Evolutionary conservation across 2,329 filamentous ascomycete genomes (phyloP), one percentile per base, ranked within the genome.

Genomic region (Sporothrix mexicana): DNA sequence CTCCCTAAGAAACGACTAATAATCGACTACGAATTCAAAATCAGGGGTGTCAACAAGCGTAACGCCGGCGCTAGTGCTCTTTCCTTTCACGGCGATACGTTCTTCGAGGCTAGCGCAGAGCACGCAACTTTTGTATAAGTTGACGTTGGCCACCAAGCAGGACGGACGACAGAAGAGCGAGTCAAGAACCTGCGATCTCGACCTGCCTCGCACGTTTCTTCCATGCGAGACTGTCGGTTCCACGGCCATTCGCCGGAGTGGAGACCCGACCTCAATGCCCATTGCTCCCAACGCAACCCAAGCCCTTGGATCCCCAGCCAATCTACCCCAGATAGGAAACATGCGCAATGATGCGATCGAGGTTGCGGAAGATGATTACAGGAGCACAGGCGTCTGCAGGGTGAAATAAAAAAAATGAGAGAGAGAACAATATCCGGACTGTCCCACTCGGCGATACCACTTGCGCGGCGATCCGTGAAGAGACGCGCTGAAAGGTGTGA

Each of bases 81-180:
- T 36, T 36, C 30, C 30, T 36, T 5, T 36, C 3, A 7, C 59
- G 59, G 59, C 59, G 59, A 43, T 62, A 36, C 57, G 17, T 41
- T n/a, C 41, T 41, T 10, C 7, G 30, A 36, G 20, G 55, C n/a
- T 70, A 70, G 69, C 69, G 69, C 20, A 23, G 15, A 70, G 55
- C 69, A 70, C 69, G 69, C 55, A 43, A 70, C 69, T 23, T 47
- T 61, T 61, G 43, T 47, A 59, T 59, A 70, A 70, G 53, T 70
- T 70, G 68, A 70, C 59, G 59, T 20, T 17, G 30, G n/a, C 15
- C 30, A 41, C 20, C 23, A 12, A n/a, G 49, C 6, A 5, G 20
- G 49, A 51, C 7, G 12, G 43, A 45, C 43, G 43, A 20, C 9
- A 51, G 49, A 49, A 9, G 47, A 49, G 43, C 12, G 47, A 49